These are phyloP conservation scores for Candida morakotiae DNA, from an alignment of 805 yeast genomes.

Conservation along the genomic window DNA sequence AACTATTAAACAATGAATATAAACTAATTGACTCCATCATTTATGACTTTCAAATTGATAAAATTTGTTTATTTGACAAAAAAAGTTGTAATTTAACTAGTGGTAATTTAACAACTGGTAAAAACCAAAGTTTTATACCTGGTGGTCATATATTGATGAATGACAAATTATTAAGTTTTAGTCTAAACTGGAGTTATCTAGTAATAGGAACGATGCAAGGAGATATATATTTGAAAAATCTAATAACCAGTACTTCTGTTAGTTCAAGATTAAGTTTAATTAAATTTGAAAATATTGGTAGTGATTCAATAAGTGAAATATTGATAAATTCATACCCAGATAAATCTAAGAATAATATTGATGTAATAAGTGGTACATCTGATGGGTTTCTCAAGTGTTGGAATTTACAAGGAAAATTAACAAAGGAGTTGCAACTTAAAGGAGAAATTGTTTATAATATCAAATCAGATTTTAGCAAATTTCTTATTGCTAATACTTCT, in stretches of 20 bases:
- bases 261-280: conserved; percentile 18
- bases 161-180: conserved; percentile 7
- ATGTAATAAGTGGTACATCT: conserved; percentile 22
- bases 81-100: conserved; percentile 25
- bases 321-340: conserved; percentile 15
- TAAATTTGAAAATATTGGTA: conserved; percentile 11
- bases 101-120: conserved; percentile 31
- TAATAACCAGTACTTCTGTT: conserved; percentile 26
- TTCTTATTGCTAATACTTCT: conserved; percentile 18
- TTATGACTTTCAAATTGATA: conserved; percentile 20
- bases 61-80: conserved; percentile 24
- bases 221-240: conserved; percentile 27
- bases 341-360: conserved; percentile 19
- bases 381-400: conserved; percentile 23
- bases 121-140: conserved; percentile 35
- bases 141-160: conserved; percentile 14
- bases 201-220: conserved; percentile 26
- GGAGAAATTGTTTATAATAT: conserved; percentile 14
- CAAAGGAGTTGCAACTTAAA: conserved; percentile 9
- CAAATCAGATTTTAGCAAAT: conserved; percentile 23
- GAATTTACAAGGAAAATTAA: conserved; percentile 19
- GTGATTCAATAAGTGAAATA: conserved; percentile 16
- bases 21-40: conserved; percentile 17
- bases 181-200: conserved; percentile 30
- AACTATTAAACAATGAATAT: conserved; percentile 26